A percentile compares a stretch with the other conserved stretches of the same genome.
Evolutionary conservation across 805 yeast genomes (phyloP).

Genomic region (Wickerhamiella australiensis): DNA sequence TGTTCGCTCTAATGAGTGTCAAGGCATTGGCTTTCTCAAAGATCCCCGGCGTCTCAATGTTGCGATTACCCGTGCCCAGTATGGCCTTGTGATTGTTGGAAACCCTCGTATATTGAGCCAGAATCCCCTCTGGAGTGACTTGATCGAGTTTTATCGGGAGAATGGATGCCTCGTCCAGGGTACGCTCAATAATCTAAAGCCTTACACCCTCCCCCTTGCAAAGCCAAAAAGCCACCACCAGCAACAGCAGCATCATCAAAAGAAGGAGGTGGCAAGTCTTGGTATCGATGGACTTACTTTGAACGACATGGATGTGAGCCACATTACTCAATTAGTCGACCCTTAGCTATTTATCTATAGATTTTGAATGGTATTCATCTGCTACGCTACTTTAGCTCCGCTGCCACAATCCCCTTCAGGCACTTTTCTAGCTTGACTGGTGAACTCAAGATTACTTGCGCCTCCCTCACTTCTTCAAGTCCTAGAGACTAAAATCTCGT

Average conservation of each 20-base stretch:
- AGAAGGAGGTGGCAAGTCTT: not conserved
- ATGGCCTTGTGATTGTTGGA: slow-evolving; percentile 70
- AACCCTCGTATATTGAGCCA: slow-evolving; percentile 66
- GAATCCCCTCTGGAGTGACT: slow-evolving; percentile 65
- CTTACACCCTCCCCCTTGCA: slow-evolving; percentile 6
- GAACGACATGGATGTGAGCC: slow-evolving; percentile 11
- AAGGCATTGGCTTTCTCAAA: slow-evolving; percentile 67
- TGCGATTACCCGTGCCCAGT: slow-evolving; percentile 78
- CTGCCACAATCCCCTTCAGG: no score
- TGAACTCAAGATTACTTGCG: no score
- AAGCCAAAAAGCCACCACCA: not conserved
- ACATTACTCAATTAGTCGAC: slow-evolving; percentile 12
- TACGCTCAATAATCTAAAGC: slow-evolving; percentile 51
- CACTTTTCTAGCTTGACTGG: no score
- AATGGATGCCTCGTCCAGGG: slow-evolving; percentile 87
- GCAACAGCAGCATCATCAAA: not conserved
- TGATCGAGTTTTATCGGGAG: slow-evolving; percentile 67
- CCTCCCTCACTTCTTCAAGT: no score
- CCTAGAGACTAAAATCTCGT: no score
- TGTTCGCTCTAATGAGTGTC: slow-evolving; percentile 67
- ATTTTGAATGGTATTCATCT: not conserved
- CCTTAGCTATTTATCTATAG: not conserved
- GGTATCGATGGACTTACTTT: slow-evolving; percentile 2
- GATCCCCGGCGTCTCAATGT: slow-evolving; percentile 83
- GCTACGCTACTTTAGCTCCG: no score